Base-by-base conservation (phyloP, 2,329 filamentous ascomycete genomes). In the Penicillium italicum region DNA sequence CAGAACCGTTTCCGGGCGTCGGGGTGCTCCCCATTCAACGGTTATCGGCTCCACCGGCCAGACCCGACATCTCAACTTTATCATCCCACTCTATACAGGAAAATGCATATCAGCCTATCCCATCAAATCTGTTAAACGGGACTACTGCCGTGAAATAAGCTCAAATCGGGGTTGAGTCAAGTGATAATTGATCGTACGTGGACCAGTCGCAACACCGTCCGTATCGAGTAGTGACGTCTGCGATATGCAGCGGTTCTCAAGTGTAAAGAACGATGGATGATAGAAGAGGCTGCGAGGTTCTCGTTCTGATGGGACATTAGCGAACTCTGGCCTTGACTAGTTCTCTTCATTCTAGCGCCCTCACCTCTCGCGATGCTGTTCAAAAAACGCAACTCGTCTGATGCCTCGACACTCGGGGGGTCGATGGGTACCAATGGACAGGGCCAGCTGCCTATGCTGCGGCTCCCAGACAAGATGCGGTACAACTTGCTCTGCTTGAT, bases 401-500 rank as follows among this genome's bases (percentile, higher is more conserved):
- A 63, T 33, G 11, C 24, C 1, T 62, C 63, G 18, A 59, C 56
- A 1, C 34, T 64, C 10, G 55, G 33, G 2, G 56, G 54, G 10
- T 40, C 49, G 7, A 12, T 41, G 14, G 45, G 51, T 8, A 36
- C 56, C 11, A 34, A 40, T 4, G 45, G 40, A 7, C 54, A 58
- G 37, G 22, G 50, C 28, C 66, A 70, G 62, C 62, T 74, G 5
- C 71, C 71, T 4, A 74, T 74, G 71, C 57, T 74, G 30, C 60
- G 62, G 31, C 55, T 75, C 9, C 67, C 71, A 0, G 68, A 75
- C 53, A 67, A 56, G 16, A 18, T 62, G 48, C 74, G 77, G 22
- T 76, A 77, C 49, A 78, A 81, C 61, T 57, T 77, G 43, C 72
- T 82, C 40, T 79, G 77, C 30, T 70, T 74, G 14, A 49, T 78